Percentiles rank a stretch among this genome's conserved stretches.
Conservation (phyloP, 106 monocot species). For the Triglochin maritima region DNA sequence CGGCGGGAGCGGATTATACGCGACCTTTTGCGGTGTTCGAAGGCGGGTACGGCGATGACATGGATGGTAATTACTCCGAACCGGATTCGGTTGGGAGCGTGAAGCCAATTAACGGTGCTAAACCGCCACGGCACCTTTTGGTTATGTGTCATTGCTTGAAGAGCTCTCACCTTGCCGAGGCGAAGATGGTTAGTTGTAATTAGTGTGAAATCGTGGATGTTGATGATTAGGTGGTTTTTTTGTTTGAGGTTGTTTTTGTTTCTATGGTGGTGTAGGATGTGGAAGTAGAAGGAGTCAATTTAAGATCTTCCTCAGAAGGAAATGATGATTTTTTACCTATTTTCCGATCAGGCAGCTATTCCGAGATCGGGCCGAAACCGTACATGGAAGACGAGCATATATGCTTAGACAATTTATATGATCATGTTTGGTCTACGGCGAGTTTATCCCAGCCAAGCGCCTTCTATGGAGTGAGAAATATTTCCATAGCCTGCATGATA, state of each 20-base stretch:
- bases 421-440: constrained; percentile 22
- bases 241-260: not conserved
- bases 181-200: constrained; percentile 10
- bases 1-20: constrained; percentile 14
- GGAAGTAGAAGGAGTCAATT: constrained; percentile 18
- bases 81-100: constrained; percentile 1
- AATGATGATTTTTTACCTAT: constrained; percentile 33
- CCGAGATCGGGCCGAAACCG: constrained; percentile 41
- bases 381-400: constrained; percentile 82
- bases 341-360: constrained; percentile 59
- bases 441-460: constrained; percentile 42
- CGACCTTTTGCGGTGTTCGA: constrained; percentile 18
- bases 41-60: constrained; percentile 8
- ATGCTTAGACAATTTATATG: constrained; percentile 51
- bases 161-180: constrained; percentile 13
- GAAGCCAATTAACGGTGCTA: constrained; percentile 20
- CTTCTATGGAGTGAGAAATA: constrained; percentile 60
- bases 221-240: not conserved
- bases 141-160: constrained; percentile 33
- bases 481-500: not conserved
- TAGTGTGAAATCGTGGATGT: not conserved
- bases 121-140: constrained; percentile 33
- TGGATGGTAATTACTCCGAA: constrained; percentile 8
- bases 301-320: constrained; percentile 23
- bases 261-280: constrained; percentile 23